Evolutionary conservation across 805 yeast species (phyloP).

Genomic region (Ogataea nonfermentans): DNA sequence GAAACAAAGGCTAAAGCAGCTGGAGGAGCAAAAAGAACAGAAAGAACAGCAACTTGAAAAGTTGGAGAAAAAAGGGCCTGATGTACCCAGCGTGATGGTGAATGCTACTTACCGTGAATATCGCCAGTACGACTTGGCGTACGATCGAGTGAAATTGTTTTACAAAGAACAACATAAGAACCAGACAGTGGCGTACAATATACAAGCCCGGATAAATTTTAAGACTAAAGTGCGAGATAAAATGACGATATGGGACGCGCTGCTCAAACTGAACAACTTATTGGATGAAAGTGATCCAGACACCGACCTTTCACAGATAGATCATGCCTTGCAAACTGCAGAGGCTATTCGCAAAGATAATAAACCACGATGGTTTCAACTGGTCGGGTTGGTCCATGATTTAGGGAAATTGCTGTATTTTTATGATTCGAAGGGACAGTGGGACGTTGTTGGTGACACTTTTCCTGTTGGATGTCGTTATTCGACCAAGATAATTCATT

Average conservation of each 20-base stretch:
- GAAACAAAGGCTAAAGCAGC: slow-evolving; percentile 30
- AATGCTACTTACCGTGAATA: slow-evolving; percentile 37
- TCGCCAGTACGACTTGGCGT: slow-evolving; percentile 67
- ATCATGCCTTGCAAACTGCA: slow-evolving; percentile 74
- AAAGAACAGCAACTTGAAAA: slow-evolving; percentile 13
- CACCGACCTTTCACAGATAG: slow-evolving; percentile 70
- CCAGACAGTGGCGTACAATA: slow-evolving; percentile 70
- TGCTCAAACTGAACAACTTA: slow-evolving; percentile 56
- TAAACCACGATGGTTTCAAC: slow-evolving; percentile 73
- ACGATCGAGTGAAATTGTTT: slow-evolving; percentile 63
- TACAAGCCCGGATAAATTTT: slow-evolving; percentile 69
- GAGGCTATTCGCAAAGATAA: slow-evolving; percentile 68
- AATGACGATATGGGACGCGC: slow-evolving; percentile 72
- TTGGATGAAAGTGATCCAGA: slow-evolving; percentile 76
- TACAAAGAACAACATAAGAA: slow-evolving; percentile 66
- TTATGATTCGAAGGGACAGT: slow-evolving; percentile 70
- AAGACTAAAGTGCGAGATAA: slow-evolving; percentile 64
- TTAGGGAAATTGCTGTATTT: slow-evolving; percentile 67
- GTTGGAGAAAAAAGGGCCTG: slow-evolving; percentile 16
- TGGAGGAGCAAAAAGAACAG: slow-evolving; percentile 17
- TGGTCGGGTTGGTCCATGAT: slow-evolving; percentile 71
- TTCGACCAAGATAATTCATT: slow-evolving; percentile 56
- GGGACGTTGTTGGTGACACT: slow-evolving; percentile 82
- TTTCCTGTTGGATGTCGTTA: slow-evolving; percentile 73
- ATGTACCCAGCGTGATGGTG: slow-evolving; percentile 19